Percentiles rank a stretch among this genome's conserved stretches.
phyloP scores from a whole-genome alignment of 306 rosid species.

The Vigna unguiculata region DNA sequence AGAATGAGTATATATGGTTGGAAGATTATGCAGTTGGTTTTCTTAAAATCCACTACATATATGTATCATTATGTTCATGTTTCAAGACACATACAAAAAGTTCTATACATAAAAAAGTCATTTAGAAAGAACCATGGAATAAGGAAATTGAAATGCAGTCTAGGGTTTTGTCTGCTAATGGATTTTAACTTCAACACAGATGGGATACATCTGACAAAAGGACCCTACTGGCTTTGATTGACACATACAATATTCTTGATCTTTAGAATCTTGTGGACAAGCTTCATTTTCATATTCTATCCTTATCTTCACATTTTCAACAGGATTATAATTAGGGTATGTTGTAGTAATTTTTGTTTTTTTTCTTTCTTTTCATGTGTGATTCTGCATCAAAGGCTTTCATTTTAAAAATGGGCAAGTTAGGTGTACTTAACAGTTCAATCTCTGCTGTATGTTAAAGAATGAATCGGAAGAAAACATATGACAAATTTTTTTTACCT shows the following conservation, averaged over 20 bases:
- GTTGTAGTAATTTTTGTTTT: no score
- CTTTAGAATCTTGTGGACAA: conserved; percentile 49
- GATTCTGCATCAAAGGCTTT: no score
- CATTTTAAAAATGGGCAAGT: neutral
- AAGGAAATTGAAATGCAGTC: neutral
- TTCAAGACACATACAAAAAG: no score
- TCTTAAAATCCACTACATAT: neutral
- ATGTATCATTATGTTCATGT: no score
- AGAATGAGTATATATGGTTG: conserved; percentile 17
- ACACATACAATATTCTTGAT: conserved; percentile 19
- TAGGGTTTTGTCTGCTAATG: neutral
- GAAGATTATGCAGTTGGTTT: neutral
- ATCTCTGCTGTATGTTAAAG: neutral
- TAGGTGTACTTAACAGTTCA: neutral
- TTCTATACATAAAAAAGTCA: neutral
- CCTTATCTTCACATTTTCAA: conserved; percentile 45
- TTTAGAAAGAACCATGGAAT: neutral
- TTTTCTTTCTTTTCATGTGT: no score
- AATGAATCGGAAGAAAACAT: neutral
- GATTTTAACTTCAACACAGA: neutral
- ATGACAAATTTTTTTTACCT: conserved; percentile 17
- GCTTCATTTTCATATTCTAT: conserved; percentile 49
- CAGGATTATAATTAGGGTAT: neutral
- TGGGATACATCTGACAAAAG: conserved; percentile 26
- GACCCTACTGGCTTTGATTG: conserved; percentile 3